phyloP scores from a whole-genome alignment of 306 rosid genomes.

The Vigna unguiculata region DNA sequence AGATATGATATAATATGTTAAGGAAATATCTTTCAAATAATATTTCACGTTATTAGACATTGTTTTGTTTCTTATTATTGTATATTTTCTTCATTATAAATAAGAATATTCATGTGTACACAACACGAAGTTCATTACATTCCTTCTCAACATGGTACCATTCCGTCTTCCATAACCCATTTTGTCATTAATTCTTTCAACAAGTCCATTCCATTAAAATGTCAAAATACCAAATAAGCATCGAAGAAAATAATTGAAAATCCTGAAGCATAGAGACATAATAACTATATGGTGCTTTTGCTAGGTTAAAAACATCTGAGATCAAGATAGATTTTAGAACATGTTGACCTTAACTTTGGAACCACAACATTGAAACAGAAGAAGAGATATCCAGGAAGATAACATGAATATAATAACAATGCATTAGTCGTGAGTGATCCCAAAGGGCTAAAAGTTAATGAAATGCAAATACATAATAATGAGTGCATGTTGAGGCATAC shows the following conservation, averaged over 20 bases:
- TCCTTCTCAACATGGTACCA: too few species aligned
- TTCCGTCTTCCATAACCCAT: too few species aligned
- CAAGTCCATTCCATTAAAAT: neutral
- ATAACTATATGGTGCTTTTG: neutral
- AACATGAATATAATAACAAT: neutral
- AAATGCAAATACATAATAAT: constrained; percentile 6
- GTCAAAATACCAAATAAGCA: neutral
- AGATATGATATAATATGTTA: too few species aligned
- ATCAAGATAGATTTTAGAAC: neutral
- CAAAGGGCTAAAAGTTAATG: neutral
- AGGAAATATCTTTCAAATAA: too few species aligned
- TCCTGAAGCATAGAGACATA: neutral
- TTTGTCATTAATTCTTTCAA: too few species aligned
- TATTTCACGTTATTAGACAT: too few species aligned
- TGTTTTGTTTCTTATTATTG: too few species aligned
- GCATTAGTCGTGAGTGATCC: neutral
- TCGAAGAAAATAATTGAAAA: too few species aligned
- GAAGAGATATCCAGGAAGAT: neutral
- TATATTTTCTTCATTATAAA: too few species aligned
- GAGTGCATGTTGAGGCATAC: neutral
- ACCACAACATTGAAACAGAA: too few species aligned
- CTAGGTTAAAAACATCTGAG: neutral
- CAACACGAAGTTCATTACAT: too few species aligned
- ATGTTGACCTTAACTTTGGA: neutral
- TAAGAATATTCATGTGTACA: too few species aligned